phyloP scores from a whole-genome alignment of 139 green algal genomes.

The Ettlia oleoabundans region DNA sequence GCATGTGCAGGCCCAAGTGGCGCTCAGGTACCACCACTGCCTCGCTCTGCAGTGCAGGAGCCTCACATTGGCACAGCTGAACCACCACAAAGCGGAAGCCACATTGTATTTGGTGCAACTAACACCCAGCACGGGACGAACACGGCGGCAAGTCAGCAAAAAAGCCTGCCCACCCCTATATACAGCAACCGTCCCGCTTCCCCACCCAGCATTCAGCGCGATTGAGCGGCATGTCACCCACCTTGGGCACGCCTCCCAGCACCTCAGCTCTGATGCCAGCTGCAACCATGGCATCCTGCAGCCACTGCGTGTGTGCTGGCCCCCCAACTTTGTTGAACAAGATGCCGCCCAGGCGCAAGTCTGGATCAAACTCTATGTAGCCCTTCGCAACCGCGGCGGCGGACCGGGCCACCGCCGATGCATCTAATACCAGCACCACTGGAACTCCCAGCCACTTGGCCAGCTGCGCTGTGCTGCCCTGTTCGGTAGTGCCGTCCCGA shows the following conservation, averaged over 20 bases:
- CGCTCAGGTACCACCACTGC: conserved; percentile 54
- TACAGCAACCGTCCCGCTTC: not conserved
- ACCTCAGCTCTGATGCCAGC: conserved; percentile 57
- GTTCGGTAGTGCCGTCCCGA: conserved; percentile 64
- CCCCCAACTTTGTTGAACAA: conserved; percentile 84
- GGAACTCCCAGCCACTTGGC: conserved; percentile 81
- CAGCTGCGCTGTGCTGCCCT: conserved; percentile 77
- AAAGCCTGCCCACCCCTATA: no score
- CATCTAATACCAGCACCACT: conserved; percentile 90
- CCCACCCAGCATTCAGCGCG: not conserved
- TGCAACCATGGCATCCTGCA: conserved; percentile 62
- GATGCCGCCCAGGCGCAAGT: conserved; percentile 71
- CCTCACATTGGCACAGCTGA: not conserved
- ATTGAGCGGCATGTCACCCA: not conserved
- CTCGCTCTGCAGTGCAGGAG: conserved; percentile 32
- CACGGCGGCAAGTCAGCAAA: no score
- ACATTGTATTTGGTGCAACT: no score
- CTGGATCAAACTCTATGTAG: conserved; percentile 69
- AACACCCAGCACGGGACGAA: no score
- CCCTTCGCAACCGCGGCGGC: conserved; percentile 71
- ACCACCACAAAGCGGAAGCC: no score
- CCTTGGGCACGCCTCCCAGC: conserved; percentile 77
- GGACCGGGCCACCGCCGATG: conserved; percentile 58
- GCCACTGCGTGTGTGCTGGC: conserved; percentile 60
- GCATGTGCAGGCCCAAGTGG: conserved; percentile 67